phyloP scores from a whole-genome alignment of 768 basidiomycete species.

The Pulveroboletus sp. region DNA sequence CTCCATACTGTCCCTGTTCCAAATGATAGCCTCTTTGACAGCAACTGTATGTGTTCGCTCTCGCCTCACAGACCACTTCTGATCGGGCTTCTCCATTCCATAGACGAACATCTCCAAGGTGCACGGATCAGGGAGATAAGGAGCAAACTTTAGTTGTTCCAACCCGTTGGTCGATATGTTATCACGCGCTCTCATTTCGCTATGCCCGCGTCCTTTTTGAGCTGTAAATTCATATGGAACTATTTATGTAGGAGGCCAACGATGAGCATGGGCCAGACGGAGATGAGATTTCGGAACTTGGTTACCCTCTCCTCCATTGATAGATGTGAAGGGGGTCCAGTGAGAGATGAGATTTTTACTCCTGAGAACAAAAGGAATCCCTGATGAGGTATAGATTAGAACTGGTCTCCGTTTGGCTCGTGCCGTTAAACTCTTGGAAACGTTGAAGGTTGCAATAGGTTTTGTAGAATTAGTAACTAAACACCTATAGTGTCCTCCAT shows the following conservation, averaged over 20 bases:
- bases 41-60: slow-evolving; percentile 63
- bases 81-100: slow-evolving; percentile 4
- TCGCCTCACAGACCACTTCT: background rate
- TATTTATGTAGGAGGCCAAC: background rate
- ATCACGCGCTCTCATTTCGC: background rate
- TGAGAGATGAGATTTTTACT: background rate
- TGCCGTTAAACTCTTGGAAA: slow-evolving; percentile 9
- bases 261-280: background rate
- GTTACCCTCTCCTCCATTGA: background rate
- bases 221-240: background rate
- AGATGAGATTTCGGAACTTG: background rate
- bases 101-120: slow-evolving; percentile 42
- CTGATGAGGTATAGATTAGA: slow-evolving; percentile 7
- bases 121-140: slow-evolving; percentile 38
- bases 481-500: too few relatives aligned
- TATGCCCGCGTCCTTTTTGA: background rate
- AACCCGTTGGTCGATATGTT: too few relatives aligned
- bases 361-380: slow-evolving; percentile 17
- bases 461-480: background rate
- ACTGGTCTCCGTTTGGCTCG: slow-evolving; percentile 1
- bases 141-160: slow-evolving; percentile 34
- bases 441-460: background rate
- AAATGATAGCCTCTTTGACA: slow-evolving; percentile 66
- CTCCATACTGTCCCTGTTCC: slow-evolving; percentile 67
- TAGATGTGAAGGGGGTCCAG: slow-evolving; percentile 6